Base-by-base conservation (phyloP, 2,329 filamentous ascomycete species). In the Lecanicillium sp. region DNA sequence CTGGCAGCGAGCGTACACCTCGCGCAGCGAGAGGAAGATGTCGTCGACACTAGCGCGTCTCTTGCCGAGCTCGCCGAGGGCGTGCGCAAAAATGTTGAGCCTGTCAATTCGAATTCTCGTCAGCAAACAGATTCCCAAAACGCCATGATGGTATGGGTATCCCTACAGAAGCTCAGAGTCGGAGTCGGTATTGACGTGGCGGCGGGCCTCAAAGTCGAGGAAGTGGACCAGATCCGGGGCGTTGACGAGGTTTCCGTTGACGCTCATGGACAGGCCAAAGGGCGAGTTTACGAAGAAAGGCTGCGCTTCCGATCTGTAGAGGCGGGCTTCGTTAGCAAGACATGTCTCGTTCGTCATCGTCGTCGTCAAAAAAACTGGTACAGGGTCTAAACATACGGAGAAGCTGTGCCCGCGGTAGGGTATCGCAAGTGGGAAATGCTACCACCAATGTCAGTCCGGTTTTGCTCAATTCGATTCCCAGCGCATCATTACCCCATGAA, bases 171-270 rank as follows among this genome's bases (percentile, higher is more conserved):
- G 65, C 65, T 94, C 88, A 49, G 81, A 87, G 64, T 94, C 87
- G 42, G 82, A 88, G 53, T 94, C 87, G 19, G 87, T 89, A 63
- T 94, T 95, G 68, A 92, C 84, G 59, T 94, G 87, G 49, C 87
- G 76, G 56, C 86, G 86, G 7, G 84, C 86, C 48, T 85, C 83
- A 47, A 80, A 68, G 53, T 94, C 87, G 35, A 94, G 70, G 55
- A 80, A 86, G 44, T 69, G 63, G 57, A 76, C 78, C 34, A 94
- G 68, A 37, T 84, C 79, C 2, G 72, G 71, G 5, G 81, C 77
- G 55, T 94, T 75, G 67, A 94, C 85, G 33, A 95, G 70, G 62
- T 95, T 95, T 44, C 89, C 88, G 55, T 95, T 95, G 64, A 92
- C 82, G 17, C 81, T 76, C 57, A 92, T 75, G 53, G 75, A 84